Conservation (phyloP, 164 flowering plant genomes). For the Chloranthus sessilifolius region DNA sequence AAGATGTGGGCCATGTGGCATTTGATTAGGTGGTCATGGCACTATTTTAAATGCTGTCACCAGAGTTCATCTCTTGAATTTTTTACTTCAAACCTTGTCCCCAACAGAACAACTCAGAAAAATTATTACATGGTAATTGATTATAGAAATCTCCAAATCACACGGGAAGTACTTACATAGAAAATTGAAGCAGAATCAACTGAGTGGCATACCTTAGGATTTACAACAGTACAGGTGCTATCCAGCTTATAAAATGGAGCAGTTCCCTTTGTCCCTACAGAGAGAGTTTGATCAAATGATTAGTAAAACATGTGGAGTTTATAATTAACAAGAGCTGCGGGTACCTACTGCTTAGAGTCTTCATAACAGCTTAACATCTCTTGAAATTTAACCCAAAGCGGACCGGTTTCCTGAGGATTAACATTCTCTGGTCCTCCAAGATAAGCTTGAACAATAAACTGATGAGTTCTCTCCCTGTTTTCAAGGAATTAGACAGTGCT, state of each 20-base stretch:
- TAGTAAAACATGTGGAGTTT: not conserved
- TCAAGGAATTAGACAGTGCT: not conserved
- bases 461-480: conserved; percentile 60
- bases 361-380: conserved; percentile 52
- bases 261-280: conserved; percentile 40
- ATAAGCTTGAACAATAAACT: conserved; percentile 83
- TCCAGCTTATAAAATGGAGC: conserved; percentile 39
- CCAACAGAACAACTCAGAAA: too few species aligned
- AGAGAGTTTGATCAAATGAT: not conserved
- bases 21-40: too few species aligned
- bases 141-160: conserved; percentile 1
- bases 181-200: not conserved
- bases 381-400: conserved; percentile 64
- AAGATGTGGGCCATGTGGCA: too few species aligned
- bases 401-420: conserved; percentile 54
- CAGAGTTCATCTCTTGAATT: too few species aligned
- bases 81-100: too few species aligned
- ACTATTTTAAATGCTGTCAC: too few species aligned
- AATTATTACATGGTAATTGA: too few species aligned
- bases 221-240: not conserved
- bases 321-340: not conserved
- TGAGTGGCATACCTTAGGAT: conserved; percentile 1
- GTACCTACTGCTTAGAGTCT: conserved; percentile 36
- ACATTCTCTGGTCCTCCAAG: conserved; percentile 73
- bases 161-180: not conserved